phyloP scores from a whole-genome alignment of 2,329 filamentous ascomycete genomes.

The Pseudogymnoascus destructans region DNA sequence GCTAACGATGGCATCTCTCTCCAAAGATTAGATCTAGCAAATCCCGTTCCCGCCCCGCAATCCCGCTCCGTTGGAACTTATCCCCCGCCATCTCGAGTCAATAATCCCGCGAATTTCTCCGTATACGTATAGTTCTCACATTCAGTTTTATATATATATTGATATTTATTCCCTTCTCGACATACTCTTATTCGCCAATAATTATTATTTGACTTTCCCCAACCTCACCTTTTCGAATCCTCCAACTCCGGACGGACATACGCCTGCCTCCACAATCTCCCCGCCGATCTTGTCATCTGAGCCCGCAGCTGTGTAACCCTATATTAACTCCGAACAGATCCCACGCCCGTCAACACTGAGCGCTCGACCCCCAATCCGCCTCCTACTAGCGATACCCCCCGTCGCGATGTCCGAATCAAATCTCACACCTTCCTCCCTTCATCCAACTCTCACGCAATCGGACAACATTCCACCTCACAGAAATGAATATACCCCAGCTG shows the following conservation, averaged over 20 bases:
- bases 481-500: constrained; percentile 11
- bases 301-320: not conserved
- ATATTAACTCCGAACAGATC: not conserved
- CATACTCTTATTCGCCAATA: constrained; percentile 2
- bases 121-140: not conserved
- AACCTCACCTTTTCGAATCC: not conserved
- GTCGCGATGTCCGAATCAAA: not conserved
- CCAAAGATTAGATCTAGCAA: constrained; percentile 3
- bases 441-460: not conserved
- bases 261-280: not conserved
- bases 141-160: not conserved
- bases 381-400: not conserved
- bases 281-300: not conserved
- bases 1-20: not conserved
- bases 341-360: not conserved
- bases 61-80: not conserved
- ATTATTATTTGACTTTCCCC: not conserved
- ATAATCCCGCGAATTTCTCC: constrained; percentile 5
- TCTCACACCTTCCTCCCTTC: not conserved
- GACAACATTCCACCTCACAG: not conserved
- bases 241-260: constrained; percentile 6
- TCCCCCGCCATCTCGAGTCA: not conserved
- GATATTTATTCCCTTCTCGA: not conserved
- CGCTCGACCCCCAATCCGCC: not conserved
- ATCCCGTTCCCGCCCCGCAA: constrained; percentile 7